phyloP scores from a whole-genome alignment of 805 yeast species.

The Ogataea sp. region DNA sequence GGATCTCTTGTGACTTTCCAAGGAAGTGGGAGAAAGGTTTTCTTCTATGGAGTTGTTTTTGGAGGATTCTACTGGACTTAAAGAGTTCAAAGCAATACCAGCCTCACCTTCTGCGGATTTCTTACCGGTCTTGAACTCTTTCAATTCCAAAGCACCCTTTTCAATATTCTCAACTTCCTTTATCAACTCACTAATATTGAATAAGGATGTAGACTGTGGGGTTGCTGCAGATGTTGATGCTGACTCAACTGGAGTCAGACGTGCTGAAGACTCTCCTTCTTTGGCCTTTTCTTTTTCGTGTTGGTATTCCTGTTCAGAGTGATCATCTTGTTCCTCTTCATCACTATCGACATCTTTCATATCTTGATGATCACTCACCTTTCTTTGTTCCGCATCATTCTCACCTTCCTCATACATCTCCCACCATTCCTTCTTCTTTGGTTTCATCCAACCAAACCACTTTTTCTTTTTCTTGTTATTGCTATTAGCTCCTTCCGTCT shows the following conservation, averaged over 20 bases:
- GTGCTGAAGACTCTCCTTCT: constrained; percentile 7
- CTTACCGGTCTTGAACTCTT: constrained; percentile 12
- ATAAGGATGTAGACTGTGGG: too few relatives aligned
- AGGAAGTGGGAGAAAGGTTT: background rate
- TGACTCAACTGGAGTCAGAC: too few relatives aligned
- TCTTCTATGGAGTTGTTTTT: background rate
- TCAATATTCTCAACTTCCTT: constrained; percentile 39
- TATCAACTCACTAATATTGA: constrained; percentile 36
- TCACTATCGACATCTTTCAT: constrained; percentile 11
- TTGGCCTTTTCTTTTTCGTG: constrained; percentile 12
- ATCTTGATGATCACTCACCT: constrained; percentile 9
- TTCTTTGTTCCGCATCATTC: too few relatives aligned
- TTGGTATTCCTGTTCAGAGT: too few relatives aligned
- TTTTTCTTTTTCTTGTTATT: constrained; percentile 25
- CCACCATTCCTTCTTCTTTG: constrained; percentile 50
- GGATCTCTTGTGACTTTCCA: background rate
- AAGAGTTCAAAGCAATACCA: too few relatives aligned
- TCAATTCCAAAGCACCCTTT: constrained; percentile 20
- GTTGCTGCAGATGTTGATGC: too few relatives aligned
- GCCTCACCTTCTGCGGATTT: constrained; percentile 4
- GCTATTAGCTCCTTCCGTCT: constrained; percentile 25
- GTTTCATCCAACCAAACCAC: constrained; percentile 42
- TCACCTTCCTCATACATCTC: constrained; percentile 36
- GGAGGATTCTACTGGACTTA: too few relatives aligned
- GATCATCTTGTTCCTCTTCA: constrained; percentile 3